Evolutionary conservation across 2,329 filamentous ascomycete genomes (phyloP).

Genomic region (Aspergillus floridensis): DNA sequence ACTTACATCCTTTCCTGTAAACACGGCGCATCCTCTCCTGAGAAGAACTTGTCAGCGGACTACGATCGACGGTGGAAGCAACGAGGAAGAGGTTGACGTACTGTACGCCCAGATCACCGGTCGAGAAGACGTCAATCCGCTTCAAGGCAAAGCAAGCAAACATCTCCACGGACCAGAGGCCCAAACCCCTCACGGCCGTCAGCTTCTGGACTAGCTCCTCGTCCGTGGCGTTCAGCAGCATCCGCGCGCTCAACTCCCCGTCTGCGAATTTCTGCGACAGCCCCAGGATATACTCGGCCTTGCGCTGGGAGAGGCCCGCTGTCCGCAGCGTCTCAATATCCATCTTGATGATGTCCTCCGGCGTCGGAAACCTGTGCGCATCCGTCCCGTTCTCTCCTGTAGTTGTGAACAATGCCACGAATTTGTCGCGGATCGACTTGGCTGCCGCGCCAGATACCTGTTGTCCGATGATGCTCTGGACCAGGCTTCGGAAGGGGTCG

Average conservation of each 20-base stretch:
- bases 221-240: conserved; percentile 76
- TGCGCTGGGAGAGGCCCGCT: conserved; percentile 87
- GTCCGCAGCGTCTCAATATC: conserved; percentile 69
- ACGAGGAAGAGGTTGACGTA: conserved; percentile 37
- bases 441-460: conserved; percentile 94
- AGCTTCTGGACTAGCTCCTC: conserved; percentile 81
- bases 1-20: conserved; percentile 75
- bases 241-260: conserved; percentile 71
- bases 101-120: conserved; percentile 91
- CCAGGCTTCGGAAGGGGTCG: conserved; percentile 81
- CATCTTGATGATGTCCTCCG: conserved; percentile 65
- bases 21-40: conserved; percentile 81
- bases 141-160: conserved; percentile 96
- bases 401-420: conserved; percentile 67
- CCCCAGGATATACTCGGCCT: conserved; percentile 90
- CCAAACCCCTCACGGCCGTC: conserved; percentile 81
- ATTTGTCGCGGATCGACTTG: conserved; percentile 81
- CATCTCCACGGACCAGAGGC: conserved; percentile 94
- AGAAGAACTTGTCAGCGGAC: conserved; percentile 8
- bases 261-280: conserved; percentile 75
- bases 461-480: conserved; percentile 88
- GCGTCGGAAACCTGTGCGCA: conserved; percentile 65
- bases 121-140: conserved; percentile 87
- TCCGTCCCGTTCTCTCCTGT: conserved; percentile 21
- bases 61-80: not conserved